Conservation (phyloP, 208 protist species). For the Trypanosoma melophagium region DNA sequence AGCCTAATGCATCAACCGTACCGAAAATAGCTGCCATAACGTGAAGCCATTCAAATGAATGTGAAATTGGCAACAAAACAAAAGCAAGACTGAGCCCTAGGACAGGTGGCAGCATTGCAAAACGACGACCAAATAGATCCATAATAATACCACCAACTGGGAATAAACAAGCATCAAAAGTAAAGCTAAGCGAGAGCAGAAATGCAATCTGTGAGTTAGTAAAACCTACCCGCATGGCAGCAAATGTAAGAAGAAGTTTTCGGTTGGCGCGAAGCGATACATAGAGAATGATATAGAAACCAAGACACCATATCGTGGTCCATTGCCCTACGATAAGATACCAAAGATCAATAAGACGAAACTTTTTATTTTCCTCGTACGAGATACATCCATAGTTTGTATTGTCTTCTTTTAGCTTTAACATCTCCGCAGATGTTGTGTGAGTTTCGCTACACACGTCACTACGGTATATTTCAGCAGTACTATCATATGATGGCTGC, state of each 20-base stretch:
- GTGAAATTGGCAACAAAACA: slow-evolving; percentile 46
- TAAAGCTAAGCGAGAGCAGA: slow-evolving; percentile 68
- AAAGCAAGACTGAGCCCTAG: slow-evolving; percentile 59
- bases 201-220: slow-evolving; percentile 69
- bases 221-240: slow-evolving; percentile 57
- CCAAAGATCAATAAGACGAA: slow-evolving; percentile 30
- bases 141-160: slow-evolving; percentile 78
- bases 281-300: slow-evolving; percentile 71
- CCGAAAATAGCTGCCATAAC: slow-evolving; percentile 54
- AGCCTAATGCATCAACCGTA: slow-evolving; percentile 73
- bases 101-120: slow-evolving; percentile 56
- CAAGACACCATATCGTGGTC: slow-evolving; percentile 71
- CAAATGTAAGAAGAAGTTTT: slow-evolving; percentile 80
- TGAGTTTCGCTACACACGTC: too few species aligned
- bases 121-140: slow-evolving; percentile 57
- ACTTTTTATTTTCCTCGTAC: neutral
- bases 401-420: neutral
- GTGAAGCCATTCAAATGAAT: slow-evolving; percentile 44
- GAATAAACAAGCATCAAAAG: slow-evolving; percentile 56
- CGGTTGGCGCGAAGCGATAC: slow-evolving; percentile 68
- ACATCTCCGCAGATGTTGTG: neutral
- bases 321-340: slow-evolving; percentile 54
- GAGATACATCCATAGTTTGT: neutral
- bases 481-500: too few species aligned
- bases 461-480: too few species aligned